Evolutionary conservation across 2,329 filamentous ascomycete genomes (phyloP).

Genomic region (Aureobasidium sp.): DNA sequence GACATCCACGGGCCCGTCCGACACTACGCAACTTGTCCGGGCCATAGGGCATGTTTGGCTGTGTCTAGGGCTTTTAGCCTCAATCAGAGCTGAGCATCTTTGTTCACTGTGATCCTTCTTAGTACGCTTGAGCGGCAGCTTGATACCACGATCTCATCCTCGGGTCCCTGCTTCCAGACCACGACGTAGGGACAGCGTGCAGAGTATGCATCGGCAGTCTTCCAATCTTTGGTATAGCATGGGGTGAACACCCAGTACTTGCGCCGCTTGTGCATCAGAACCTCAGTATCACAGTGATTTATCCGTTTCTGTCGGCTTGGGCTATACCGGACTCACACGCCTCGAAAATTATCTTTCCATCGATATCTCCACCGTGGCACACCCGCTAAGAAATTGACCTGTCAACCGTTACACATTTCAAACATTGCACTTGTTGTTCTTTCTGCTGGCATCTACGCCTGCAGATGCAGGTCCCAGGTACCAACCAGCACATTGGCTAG

Average conservation of each 20-base stretch:
- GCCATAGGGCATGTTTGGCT: background rate
- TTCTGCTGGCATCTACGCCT: background rate
- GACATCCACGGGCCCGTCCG: conserved; percentile 3
- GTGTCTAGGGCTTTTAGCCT: background rate
- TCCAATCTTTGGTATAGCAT: background rate
- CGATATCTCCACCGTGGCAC: background rate
- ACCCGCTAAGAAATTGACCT: background rate
- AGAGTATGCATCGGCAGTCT: background rate
- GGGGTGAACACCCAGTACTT: background rate
- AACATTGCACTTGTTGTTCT: background rate
- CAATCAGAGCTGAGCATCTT: background rate
- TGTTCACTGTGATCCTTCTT: background rate
- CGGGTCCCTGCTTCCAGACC: background rate
- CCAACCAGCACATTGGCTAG: background rate
- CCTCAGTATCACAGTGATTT: background rate
- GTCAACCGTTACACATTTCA: conserved; percentile 6
- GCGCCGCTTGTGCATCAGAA: background rate
- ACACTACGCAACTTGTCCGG: background rate
- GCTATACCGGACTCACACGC: background rate
- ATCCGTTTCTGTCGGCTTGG: background rate
- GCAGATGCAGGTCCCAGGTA: conserved; percentile 12
- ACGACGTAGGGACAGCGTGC: background rate
- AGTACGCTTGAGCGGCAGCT: background rate
- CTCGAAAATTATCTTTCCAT: background rate
- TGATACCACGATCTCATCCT: background rate